Evolutionary conservation across 257 asterid species (phyloP), one percentile per base, ranked within the genome.

Genomic region (Solanum medicagineum): DNA sequence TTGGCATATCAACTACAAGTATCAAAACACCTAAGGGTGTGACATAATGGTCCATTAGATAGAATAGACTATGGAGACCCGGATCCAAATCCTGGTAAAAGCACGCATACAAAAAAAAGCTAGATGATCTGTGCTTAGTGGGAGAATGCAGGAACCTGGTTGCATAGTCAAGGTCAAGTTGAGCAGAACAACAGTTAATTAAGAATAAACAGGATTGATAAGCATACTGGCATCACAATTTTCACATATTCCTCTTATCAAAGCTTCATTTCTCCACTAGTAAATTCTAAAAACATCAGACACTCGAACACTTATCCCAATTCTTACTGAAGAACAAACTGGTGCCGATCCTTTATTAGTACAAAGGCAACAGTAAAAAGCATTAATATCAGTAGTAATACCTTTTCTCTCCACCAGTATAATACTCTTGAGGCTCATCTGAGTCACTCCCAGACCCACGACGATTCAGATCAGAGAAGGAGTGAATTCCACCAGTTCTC

Each of bases 401-500:
- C 98, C 98, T 95, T 90, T 93, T 94, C 81, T 94, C 93, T 5
- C 98, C 98, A 26, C 98, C 98, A 10, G 98, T 92, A 73, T 94
- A 93, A 85, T 90, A 94, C 90, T 92, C 97, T 89, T 92, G 94
- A 29, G 94, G 98, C 86, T 92, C 90, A 90, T 94, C 98, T n/a
- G 95, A 87, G 84, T 95, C 98, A 83, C 91, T 88, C 81, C 87
- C 94, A 42, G 94, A 88, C 47, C 89, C 95, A 62, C 83, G 89
- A 87, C 90, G 91, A 88, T 89, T 93, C 91, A 95, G 91, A 93
- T 95, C 98, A 26, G 96, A 70, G 16, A 94, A 69, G 55, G 97
- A 93, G 83, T 89, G 86, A 85, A 94, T 91, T 84, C 94, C 91
- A 81, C 89, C 70, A 63, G 85, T 70, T n/a, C 86, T 83, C 84